These are phyloP conservation scores for Daldinia caldariorum DNA, from an alignment of 495 filamentous ascomycete genomes.

Conservation along the genomic window DNA sequence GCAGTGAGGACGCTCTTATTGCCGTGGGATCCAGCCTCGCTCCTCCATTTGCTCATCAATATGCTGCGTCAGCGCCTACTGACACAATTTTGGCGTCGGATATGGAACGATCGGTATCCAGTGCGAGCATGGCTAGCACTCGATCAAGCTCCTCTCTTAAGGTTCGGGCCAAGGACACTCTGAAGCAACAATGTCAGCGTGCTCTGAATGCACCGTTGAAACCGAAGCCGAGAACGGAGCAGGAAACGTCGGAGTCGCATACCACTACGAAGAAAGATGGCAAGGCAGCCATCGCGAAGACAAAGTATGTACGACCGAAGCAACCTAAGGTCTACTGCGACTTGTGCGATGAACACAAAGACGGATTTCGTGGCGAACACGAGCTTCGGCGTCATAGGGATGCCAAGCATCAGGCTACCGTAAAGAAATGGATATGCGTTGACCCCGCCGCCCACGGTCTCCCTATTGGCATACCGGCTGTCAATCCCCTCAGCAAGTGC, in stretches of 20 bases:
- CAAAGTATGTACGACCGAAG: conserved; percentile 75
- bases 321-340: conserved; percentile 80
- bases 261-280: conserved; percentile 49
- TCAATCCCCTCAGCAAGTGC: conserved; percentile 80
- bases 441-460: conserved; percentile 52
- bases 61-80: conserved; percentile 45
- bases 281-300: conserved; percentile 70
- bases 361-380: conserved; percentile 93
- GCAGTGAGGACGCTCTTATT: conserved; percentile 45
- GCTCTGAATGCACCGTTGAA: conserved; percentile 48
- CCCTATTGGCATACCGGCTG: conserved; percentile 55
- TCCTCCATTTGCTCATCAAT: conserved; percentile 49
- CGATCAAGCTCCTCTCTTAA: conserved; percentile 52
- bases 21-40: conserved; percentile 51
- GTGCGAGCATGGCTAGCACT: conserved; percentile 55
- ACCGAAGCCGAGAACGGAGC: conserved; percentile 51
- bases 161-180: conserved; percentile 56
- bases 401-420: conserved; percentile 75
- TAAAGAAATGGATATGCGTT: conserved; percentile 82
- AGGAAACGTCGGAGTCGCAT: conserved; percentile 39
- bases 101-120: conserved; percentile 59
- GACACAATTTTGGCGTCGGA: conserved; percentile 43
- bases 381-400: conserved; percentile 89
- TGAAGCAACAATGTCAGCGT: conserved; percentile 48
- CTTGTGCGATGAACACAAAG: conserved; percentile 77